Base-by-base conservation (phyloP, 2,329 filamentous ascomycete genomes). In the Colletotrichum neosansevieriae region DNA sequence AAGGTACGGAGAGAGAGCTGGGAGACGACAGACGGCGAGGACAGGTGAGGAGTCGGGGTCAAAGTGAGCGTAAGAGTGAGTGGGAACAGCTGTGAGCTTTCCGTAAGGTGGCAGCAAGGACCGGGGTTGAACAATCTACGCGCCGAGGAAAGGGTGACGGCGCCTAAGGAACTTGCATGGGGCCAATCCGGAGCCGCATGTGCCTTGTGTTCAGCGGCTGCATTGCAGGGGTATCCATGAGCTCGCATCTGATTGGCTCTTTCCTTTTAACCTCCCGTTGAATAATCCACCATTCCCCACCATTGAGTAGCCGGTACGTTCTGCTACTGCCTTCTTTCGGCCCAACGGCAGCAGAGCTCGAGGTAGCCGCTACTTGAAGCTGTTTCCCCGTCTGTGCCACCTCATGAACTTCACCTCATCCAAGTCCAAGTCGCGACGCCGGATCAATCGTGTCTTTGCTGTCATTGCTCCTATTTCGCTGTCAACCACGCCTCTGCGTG, bases 91-190 rank as follows among this genome's bases (percentile, higher is more conserved):
- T 56, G 32, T 17, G 38, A 34, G 21, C 40, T 64, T 15, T 58
- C 13, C 17, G 11, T 19, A 40, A 47, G 24, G 21, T 50, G 51
- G 32, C 47, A 70, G 38, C 29, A 29, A 59, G 62, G 34, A 51
- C 67, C 44, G 57, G 67, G 70, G 67, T 71, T 56, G 67, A 67
- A 70, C 56, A 58, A 13, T 64, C 60, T 71, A 71, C 70, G 70
- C 70, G 70, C 70, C 70, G 68, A 71, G 70, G 56, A 70, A 60
- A 70, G 68, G 50, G 70, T 71, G 70, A 70, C 64, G 70, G 70
- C 70, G 70, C 70, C 68, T 71, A 71, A 49, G 58, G 68, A 67
- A 65, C 70, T 69, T 71, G 70, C 70, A 71, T 70, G 57, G 68
- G 61, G 68, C 70, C 70, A 71, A 71, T 71, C 49, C 56, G 51